Evolutionary conservation across 371 early-diverging fungal genomes (phyloP).

Genomic region (Basidiobolus meristosporus): DNA sequence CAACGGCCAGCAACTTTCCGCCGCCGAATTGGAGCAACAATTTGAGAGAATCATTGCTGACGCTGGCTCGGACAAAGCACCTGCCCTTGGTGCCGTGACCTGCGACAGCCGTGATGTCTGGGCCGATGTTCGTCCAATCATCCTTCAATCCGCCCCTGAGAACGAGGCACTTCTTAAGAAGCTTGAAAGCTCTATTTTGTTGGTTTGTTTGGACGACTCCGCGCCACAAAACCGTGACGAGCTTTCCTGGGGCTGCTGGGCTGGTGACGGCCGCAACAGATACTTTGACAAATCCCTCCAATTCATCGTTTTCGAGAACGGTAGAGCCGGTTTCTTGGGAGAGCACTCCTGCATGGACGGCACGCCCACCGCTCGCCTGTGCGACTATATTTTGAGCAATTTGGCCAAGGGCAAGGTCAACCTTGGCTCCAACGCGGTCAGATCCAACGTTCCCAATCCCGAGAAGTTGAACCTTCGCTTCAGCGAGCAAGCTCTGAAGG

Average conservation of each 20-base stretch:
- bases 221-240: slow-evolving; percentile 72
- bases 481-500: slow-evolving; percentile 20
- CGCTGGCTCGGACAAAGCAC: slow-evolving; percentile 51
- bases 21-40: slow-evolving; percentile 52
- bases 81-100: slow-evolving; percentile 73
- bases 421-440: slow-evolving; percentile 25
- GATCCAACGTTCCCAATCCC: slow-evolving; percentile 36
- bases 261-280: slow-evolving; percentile 84
- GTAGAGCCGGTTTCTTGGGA: slow-evolving; percentile 84
- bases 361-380: slow-evolving; percentile 68
- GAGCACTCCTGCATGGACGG: slow-evolving; percentile 97
- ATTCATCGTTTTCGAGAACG: slow-evolving; percentile 89
- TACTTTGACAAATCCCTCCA: slow-evolving; percentile 87
- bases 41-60: slow-evolving; percentile 34
- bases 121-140: slow-evolving; percentile 58
- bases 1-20: slow-evolving; percentile 59
- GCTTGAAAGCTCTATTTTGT: slow-evolving; percentile 67
- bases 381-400: slow-evolving; percentile 21
- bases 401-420: slow-evolving; percentile 32
- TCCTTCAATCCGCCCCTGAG: slow-evolving; percentile 37
- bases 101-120: slow-evolving; percentile 84
- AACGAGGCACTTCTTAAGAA: slow-evolving; percentile 52
- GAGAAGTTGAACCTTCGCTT: slow-evolving; percentile 43
- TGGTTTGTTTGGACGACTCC: slow-evolving; percentile 73
- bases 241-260: slow-evolving; percentile 66